Percentiles rank a stretch among this genome's conserved stretches.
phyloP scores from a whole-genome alignment of 2,329 filamentous ascomycete species.

The Talaromyces sp. region DNA sequence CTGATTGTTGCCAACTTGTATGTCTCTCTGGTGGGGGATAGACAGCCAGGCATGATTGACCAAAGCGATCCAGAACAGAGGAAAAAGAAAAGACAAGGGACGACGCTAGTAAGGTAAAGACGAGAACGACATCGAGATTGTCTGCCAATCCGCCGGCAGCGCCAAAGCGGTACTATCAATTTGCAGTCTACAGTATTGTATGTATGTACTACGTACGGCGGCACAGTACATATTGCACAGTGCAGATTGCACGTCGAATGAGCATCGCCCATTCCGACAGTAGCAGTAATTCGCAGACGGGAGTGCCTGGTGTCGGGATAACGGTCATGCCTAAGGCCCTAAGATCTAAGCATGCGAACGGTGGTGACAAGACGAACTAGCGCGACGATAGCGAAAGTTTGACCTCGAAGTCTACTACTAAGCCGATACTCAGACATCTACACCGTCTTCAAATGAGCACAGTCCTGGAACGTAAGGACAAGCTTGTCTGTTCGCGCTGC shows the following conservation, averaged over 20 bases:
- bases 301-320: slow-evolving; percentile 13
- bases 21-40: background rate
- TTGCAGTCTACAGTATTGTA: background rate
- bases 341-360: slow-evolving; percentile 3
- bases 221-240: background rate
- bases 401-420: background rate
- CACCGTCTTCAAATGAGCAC: too few relatives aligned
- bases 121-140: slow-evolving; percentile 8
- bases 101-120: slow-evolving; percentile 6
- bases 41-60: background rate
- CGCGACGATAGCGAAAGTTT: background rate
- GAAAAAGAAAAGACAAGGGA: background rate
- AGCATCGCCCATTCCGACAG: background rate
- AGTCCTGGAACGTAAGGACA: background rate
- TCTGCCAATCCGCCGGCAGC: slow-evolving; percentile 17
- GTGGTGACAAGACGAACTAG: slow-evolving; percentile 2
- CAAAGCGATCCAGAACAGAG: background rate
- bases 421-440: too few relatives aligned
- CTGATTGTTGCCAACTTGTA: too few relatives aligned
- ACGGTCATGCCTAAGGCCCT: slow-evolving; percentile 11
- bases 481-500: background rate
- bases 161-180: slow-evolving; percentile 1
- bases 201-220: background rate
- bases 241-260: background rate
- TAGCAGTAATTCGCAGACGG: slow-evolving; percentile 5